These are phyloP conservation scores for Boletus barrowsii DNA, from an alignment of 768 basidiomycete species.

Conservation along the genomic window DNA sequence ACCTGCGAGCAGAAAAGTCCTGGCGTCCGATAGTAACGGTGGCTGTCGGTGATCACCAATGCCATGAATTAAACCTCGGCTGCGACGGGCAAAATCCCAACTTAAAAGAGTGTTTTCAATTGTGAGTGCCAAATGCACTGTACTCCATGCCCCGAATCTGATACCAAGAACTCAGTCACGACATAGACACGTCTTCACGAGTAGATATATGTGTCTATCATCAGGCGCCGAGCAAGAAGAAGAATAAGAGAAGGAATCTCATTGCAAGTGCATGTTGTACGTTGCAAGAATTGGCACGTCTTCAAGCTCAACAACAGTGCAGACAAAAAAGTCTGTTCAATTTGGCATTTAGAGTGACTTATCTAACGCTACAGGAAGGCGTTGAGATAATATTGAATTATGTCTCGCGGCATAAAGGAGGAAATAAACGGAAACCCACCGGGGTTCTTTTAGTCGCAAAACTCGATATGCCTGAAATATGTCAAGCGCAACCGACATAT, in stretches of 20 bases:
- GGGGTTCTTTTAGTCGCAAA: conserved; percentile 19
- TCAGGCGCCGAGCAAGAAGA: conserved; percentile 60
- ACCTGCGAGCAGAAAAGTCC: conserved; percentile 55
- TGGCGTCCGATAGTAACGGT: conserved; percentile 68
- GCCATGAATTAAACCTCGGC: conserved; percentile 57
- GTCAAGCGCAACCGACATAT: neutral
- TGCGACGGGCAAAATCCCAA: conserved; percentile 71
- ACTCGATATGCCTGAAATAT: conserved; percentile 12
- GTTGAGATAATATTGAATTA: conserved; percentile 45
- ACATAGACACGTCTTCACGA: conserved; percentile 36
- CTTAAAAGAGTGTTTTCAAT: conserved; percentile 46
- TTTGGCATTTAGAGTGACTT: neutral
- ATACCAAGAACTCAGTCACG: conserved; percentile 32
- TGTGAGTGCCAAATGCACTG: conserved; percentile 40
- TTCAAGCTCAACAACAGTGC: conserved; percentile 38
- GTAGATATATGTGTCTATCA: conserved; percentile 59
- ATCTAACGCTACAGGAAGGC: conserved; percentile 26
- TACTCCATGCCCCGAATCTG: neutral
- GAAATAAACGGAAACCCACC: conserved; percentile 8
- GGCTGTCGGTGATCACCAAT: conserved; percentile 49
- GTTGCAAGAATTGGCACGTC: conserved; percentile 51
- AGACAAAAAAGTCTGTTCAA: conserved; percentile 41
- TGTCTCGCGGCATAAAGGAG: conserved; percentile 15
- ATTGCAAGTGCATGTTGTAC: conserved; percentile 52
- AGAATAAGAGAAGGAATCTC: conserved; percentile 50